Conservation (phyloP, 495 filamentous ascomycete species). For the Antarctomyces pellizariae region DNA sequence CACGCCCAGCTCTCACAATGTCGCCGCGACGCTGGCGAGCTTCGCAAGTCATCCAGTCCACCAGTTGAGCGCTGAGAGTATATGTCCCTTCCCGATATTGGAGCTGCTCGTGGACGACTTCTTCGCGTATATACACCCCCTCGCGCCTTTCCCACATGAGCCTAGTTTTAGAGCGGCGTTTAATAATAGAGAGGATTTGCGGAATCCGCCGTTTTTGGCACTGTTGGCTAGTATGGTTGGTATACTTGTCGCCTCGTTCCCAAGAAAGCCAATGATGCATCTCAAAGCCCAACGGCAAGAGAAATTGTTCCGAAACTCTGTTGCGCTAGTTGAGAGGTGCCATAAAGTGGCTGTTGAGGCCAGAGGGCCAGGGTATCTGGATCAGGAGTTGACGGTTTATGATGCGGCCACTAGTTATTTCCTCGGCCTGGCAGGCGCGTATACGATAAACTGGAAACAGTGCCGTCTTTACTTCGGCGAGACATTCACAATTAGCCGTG, state of each 20-base stretch:
- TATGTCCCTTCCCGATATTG: conserved; percentile 44
- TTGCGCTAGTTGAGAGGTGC: conserved; percentile 49
- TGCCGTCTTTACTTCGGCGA: conserved; percentile 51
- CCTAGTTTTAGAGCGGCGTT: conserved; percentile 59
- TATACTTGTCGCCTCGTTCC: conserved; percentile 54
- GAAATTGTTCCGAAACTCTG: conserved; percentile 38
- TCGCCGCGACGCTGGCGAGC: conserved; percentile 23
- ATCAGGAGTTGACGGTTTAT: conserved; percentile 42
- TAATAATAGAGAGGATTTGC: conserved; percentile 41
- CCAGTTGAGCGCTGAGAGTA: conserved; percentile 51
- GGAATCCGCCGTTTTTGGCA: conserved; percentile 44
- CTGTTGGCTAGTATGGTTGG: conserved; percentile 67
- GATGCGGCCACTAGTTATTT: conserved; percentile 78
- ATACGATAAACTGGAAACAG: conserved; percentile 41
- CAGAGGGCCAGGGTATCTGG: conserved; percentile 42
- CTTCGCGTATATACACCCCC: conserved; percentile 72
- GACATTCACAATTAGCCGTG: conserved; percentile 44
- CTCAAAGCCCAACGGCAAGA: conserved; percentile 36
- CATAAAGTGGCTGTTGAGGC: conserved; percentile 48
- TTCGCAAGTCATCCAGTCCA: conserved; percentile 13
- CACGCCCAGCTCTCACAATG: conserved; percentile 27
- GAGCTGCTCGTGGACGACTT: conserved; percentile 60
- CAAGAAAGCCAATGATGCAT: conserved; percentile 46
- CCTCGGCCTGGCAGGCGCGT: conserved; percentile 41
- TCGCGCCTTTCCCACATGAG: conserved; percentile 72